Conservation (phyloP, 305 asterid genomes). For the Rubia tinctorum region DNA sequence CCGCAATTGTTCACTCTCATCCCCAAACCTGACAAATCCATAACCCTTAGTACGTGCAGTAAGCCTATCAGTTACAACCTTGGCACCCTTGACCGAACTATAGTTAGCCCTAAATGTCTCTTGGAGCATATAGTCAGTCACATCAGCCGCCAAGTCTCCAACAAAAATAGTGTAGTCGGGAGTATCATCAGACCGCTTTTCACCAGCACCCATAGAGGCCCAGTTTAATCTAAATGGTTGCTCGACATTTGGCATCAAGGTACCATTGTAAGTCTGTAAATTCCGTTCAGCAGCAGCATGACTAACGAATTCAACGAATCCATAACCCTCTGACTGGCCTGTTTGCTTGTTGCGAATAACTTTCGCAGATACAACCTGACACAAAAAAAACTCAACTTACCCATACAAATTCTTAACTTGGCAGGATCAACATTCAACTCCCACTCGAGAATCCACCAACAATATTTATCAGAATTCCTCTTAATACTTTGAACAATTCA, state of each 20-base stretch:
- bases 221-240: constrained; percentile 39
- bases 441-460: background rate
- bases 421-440: background rate
- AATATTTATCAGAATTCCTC: background rate
- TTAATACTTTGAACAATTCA: background rate
- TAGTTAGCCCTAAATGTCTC: constrained; percentile 42
- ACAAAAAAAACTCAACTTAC: background rate
- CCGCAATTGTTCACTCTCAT: constrained; percentile 40
- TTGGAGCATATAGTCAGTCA: constrained; percentile 43
- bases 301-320: constrained; percentile 38
- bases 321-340: constrained; percentile 41
- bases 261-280: constrained; percentile 34
- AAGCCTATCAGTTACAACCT: constrained; percentile 42
- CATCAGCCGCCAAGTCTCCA: constrained; percentile 51
- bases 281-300: constrained; percentile 41
- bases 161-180: constrained; percentile 41
- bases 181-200: constrained; percentile 38
- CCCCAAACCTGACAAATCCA: constrained; percentile 40
- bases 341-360: constrained; percentile 46
- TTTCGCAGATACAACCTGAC: constrained; percentile 36
- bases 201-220: constrained; percentile 48
- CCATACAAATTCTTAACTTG: no score
- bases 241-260: constrained; percentile 38
- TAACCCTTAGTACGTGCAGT: constrained; percentile 47
- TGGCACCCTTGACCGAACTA: constrained; percentile 41